These are phyloP conservation scores for Paralagenidium karlingii DNA, from an alignment of 352 stramenopile species.

Conservation along the genomic window DNA sequence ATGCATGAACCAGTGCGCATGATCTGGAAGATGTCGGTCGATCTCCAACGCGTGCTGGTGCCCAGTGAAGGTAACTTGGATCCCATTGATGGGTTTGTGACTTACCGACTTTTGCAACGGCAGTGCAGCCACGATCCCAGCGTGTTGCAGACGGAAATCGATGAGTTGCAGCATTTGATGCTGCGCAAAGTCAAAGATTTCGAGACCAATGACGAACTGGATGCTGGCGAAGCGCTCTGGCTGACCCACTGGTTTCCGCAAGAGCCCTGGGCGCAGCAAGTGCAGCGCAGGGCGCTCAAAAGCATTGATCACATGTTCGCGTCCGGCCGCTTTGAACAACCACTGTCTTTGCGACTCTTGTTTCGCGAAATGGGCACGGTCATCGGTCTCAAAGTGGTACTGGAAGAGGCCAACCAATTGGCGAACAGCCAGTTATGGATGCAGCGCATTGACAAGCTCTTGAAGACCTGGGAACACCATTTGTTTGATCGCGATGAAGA, in stretches of 20 bases:
- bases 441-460: constrained; percentile 5
- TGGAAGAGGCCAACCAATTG: background rate
- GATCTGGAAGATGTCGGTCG: constrained; percentile 19
- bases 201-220: constrained; percentile 11
- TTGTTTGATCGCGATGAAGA: constrained; percentile 18
- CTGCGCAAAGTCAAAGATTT: constrained; percentile 10
- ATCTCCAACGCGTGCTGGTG: constrained; percentile 15
- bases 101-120: constrained; percentile 12
- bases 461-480: constrained; percentile 11
- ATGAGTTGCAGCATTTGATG: constrained; percentile 12
- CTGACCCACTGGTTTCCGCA: constrained; percentile 13
- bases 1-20: constrained; percentile 10
- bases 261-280: constrained; percentile 7
- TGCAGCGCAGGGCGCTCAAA: constrained; percentile 6
- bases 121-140: constrained; percentile 3
- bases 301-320: constrained; percentile 10
- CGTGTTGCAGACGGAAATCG: constrained; percentile 9
- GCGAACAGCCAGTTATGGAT: constrained; percentile 8
- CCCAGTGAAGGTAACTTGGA: constrained; percentile 17
- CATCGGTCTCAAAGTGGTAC: constrained; percentile 11
- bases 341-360: constrained; percentile 10
- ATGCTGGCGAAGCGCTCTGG: constrained; percentile 17
- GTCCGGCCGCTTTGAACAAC: constrained; percentile 6
- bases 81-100: constrained; percentile 14
- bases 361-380: constrained; percentile 21